Evolutionary conservation across 257 asterid species (phyloP).

Genomic region (Ajuga chamaepitys): DNA sequence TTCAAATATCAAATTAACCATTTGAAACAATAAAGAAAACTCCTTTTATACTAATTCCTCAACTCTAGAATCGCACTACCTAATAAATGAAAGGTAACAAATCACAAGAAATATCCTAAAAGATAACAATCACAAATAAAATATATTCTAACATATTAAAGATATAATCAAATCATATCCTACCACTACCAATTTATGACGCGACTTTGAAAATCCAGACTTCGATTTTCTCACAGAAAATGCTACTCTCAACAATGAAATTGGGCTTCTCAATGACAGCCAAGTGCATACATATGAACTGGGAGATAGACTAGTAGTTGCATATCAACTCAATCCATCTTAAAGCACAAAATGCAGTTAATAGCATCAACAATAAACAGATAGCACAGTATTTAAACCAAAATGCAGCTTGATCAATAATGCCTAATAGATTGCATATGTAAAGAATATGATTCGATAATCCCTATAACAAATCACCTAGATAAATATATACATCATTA

Average conservation of each 20-base stretch:
- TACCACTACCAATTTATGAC: not conserved
- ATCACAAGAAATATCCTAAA: too few species aligned
- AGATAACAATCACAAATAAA: too few species aligned
- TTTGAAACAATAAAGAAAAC: too few species aligned
- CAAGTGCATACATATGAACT: too few species aligned
- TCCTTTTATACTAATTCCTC: too few species aligned
- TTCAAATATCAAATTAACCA: too few species aligned
- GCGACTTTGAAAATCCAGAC: not conserved
- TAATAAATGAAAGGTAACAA: too few species aligned
- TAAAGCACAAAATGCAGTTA: not conserved
- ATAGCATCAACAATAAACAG: not conserved
- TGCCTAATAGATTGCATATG: constrained; percentile 8
- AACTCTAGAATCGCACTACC: not conserved
- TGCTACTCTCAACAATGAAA: not conserved
- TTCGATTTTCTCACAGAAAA: not conserved
- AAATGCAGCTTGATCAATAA: not conserved
- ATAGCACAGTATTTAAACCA: not conserved
- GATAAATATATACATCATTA: constrained; percentile 19
- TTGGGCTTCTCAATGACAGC: not conserved
- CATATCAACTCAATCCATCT: not conserved
- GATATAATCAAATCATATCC: not conserved
- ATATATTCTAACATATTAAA: too few species aligned
- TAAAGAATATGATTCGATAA: constrained; percentile 5
- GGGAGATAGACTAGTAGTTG: not conserved
- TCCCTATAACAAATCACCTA: not conserved